Percentiles rank a stretch among this genome's conserved stretches.
phyloP scores from a whole-genome alignment of 495 filamentous ascomycete species.

The Tuber melanosporum region DNA sequence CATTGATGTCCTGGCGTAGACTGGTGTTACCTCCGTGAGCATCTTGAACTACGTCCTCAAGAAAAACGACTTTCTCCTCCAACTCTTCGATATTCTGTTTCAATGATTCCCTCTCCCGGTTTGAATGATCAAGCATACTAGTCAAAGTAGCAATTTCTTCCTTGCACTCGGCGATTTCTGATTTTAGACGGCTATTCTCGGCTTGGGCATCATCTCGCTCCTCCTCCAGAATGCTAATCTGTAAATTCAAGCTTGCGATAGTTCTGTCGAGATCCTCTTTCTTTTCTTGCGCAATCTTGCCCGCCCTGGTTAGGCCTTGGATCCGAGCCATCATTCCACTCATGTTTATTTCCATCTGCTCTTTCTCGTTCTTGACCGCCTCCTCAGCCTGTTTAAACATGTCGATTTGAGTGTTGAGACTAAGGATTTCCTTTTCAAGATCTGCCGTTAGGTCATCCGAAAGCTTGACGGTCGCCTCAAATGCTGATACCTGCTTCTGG shows the following conservation, averaged over 20 bases:
- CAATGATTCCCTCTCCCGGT: constrained; percentile 21
- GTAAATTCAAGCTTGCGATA: constrained; percentile 12
- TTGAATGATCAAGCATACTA: constrained; percentile 17
- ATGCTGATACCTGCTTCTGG: constrained; percentile 17
- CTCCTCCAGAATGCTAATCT: constrained; percentile 16
- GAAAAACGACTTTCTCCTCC: constrained; percentile 21
- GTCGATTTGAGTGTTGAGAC: background rate
- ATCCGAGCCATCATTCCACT: constrained; percentile 17
- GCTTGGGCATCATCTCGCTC: constrained; percentile 21
- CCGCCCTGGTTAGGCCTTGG: constrained; percentile 23
- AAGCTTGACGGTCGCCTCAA: constrained; percentile 22
- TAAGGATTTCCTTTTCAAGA: constrained; percentile 8
- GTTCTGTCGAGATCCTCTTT: constrained; percentile 21
- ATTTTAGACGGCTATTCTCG: constrained; percentile 28
- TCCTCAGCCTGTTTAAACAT: constrained; percentile 11
- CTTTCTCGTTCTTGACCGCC: constrained; percentile 13
- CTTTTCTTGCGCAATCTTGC: constrained; percentile 12
- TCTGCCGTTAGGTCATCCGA: constrained; percentile 16
- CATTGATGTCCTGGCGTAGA: constrained; percentile 18
- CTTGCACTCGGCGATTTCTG: constrained; percentile 20
- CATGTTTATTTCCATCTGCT: constrained; percentile 16
- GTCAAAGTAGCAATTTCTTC: constrained; percentile 24
- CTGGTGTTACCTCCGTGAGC: constrained; percentile 19
- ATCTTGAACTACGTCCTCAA: constrained; percentile 16
- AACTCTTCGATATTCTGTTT: constrained; percentile 17